A percentile compares a stretch with the other conserved stretches of the same genome.
Evolutionary conservation across 768 basidiomycete species (phyloP).

Genomic region (Gloeostereum incarnatum): DNA sequence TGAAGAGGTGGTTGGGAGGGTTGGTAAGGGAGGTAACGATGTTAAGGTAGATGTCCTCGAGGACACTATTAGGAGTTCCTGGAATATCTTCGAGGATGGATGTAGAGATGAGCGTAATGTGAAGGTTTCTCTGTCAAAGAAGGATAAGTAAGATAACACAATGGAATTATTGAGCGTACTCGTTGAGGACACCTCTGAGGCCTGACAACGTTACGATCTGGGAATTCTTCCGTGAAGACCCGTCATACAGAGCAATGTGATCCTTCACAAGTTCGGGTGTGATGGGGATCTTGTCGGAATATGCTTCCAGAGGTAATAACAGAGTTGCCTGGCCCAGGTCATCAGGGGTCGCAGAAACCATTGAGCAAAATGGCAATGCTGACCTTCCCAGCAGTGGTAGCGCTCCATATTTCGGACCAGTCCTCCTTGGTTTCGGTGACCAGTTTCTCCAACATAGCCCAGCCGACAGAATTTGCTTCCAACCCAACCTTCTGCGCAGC

Average conservation of each 20-base stretch:
- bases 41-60: slow-evolving; percentile 25
- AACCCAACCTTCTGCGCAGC: slow-evolving; percentile 63
- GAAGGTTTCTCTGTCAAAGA: slow-evolving; percentile 7
- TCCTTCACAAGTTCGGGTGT: slow-evolving; percentile 75
- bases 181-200: slow-evolving; percentile 58
- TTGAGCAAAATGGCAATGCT: no score
- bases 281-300: slow-evolving; percentile 41
- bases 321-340: slow-evolving; percentile 75
- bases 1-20: slow-evolving; percentile 19
- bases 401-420: slow-evolving; percentile 64
- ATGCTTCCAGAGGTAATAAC: slow-evolving; percentile 63
- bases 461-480: slow-evolving; percentile 55
- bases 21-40: slow-evolving; percentile 48
- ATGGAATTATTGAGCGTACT: slow-evolving; percentile 28
- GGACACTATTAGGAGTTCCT: slow-evolving; percentile 8
- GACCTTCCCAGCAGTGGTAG: slow-evolving; percentile 61
- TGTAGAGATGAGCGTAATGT: slow-evolving; percentile 11
- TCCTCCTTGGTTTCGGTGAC: slow-evolving; percentile 47
- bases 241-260: slow-evolving; percentile 66
- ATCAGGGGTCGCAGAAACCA: no score
- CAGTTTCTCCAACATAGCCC: slow-evolving; percentile 71
- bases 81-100: slow-evolving; percentile 11
- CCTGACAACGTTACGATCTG: slow-evolving; percentile 77
- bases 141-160: slow-evolving; percentile 1
- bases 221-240: slow-evolving; percentile 26